Percentiles rank a stretch among this genome's conserved stretches.
Evolutionary conservation across 2,329 filamentous ascomycete species (phyloP).

Genomic region (Botrytis fabae): DNA sequence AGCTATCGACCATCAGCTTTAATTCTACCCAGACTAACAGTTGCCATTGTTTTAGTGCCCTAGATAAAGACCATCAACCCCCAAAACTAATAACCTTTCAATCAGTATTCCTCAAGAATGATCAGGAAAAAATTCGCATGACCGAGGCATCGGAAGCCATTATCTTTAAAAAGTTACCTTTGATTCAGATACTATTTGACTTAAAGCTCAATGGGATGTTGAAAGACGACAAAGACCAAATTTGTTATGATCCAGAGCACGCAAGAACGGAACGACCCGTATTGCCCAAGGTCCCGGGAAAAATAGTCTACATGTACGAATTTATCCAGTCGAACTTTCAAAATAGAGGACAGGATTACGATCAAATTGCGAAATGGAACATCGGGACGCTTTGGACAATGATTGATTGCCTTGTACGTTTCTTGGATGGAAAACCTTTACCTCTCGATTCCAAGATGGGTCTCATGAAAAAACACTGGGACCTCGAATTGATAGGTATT

Average conservation of each 20-base stretch:
- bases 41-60: background rate
- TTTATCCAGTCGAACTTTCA: background rate
- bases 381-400: background rate
- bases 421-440: background rate
- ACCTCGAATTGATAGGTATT: background rate
- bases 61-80: background rate
- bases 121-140: background rate
- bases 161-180: background rate
- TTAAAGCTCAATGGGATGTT: background rate
- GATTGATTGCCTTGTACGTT: background rate
- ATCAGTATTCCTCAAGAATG: background rate
- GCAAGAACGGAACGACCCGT: background rate
- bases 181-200: background rate
- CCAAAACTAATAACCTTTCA: background rate
- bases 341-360: background rate
- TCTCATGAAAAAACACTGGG: background rate
- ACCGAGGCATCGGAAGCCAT: background rate
- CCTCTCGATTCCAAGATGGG: background rate
- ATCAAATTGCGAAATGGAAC: background rate
- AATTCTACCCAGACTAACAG: background rate
- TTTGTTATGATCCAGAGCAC: background rate
- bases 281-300: background rate
- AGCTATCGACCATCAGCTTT: background rate
- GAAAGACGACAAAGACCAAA: background rate
- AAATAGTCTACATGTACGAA: background rate